Evolutionary conservation across 495 filamentous ascomycete genomes (phyloP).

Genomic region (Ascodesmis nigricans): DNA sequence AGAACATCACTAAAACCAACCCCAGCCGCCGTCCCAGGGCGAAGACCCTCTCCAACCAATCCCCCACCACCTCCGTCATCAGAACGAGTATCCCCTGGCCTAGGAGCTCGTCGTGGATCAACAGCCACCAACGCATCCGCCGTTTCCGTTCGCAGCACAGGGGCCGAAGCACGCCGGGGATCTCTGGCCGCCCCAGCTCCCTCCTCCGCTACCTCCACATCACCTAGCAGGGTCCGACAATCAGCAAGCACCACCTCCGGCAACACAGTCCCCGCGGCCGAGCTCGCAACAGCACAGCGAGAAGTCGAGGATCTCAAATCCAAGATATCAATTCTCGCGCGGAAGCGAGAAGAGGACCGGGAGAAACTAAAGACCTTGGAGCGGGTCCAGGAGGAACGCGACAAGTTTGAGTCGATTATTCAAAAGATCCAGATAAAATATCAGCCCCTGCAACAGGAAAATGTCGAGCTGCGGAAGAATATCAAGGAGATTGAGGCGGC

Average conservation of each 20-base stretch:
- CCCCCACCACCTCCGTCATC: too few species aligned
- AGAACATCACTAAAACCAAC: too few species aligned
- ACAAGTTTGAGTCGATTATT: constrained; percentile 73
- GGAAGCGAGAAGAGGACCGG: constrained; percentile 63
- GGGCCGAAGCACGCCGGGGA: too few species aligned
- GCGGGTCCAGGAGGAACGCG: constrained; percentile 50
- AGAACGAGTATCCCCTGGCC: too few species aligned
- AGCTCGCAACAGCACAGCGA: constrained; percentile 23
- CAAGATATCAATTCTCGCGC: constrained; percentile 57
- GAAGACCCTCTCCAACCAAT: constrained; percentile 13
- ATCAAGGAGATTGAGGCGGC: constrained; percentile 51
- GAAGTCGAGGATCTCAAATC: constrained; percentile 62
- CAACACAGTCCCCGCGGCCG: too few species aligned
- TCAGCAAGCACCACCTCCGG: too few species aligned
- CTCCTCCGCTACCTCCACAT: too few species aligned
- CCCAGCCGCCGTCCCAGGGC: constrained; percentile 5
- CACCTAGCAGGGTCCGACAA: too few species aligned
- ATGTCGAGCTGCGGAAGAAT: constrained; percentile 47
- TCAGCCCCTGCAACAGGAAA: constrained; percentile 66
- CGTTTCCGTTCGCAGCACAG: too few species aligned
- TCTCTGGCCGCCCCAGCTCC: too few species aligned
- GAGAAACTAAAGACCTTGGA: constrained; percentile 69
- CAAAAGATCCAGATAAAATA: constrained; percentile 67
- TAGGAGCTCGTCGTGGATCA: too few species aligned
- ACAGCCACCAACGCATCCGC: too few species aligned